phyloP scores from a whole-genome alignment of 2,329 filamentous ascomycete species.

The Paracoccidioides lutzii region DNA sequence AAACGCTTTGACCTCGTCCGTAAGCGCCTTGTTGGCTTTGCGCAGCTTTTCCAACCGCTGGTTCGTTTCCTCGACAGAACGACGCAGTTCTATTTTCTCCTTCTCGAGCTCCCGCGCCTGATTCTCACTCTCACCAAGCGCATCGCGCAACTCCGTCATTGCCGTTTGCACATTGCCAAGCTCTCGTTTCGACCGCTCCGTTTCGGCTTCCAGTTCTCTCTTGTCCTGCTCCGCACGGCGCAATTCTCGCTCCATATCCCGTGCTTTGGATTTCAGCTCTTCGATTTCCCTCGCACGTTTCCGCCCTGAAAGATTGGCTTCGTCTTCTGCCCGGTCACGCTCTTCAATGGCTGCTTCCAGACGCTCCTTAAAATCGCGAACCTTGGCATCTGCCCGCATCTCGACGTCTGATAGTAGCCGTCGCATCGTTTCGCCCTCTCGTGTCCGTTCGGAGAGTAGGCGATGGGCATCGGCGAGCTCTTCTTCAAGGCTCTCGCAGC shows the following conservation, averaged over 20 bases:
- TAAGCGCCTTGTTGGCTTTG: conserved; percentile 50
- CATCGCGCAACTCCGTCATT: conserved; percentile 63
- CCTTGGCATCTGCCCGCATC: conserved; percentile 62
- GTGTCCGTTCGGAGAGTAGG: conserved; percentile 71
- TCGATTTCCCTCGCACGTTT: conserved; percentile 72
- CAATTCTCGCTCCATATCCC: conserved; percentile 68
- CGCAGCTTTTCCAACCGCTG: conserved; percentile 65
- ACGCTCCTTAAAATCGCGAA: conserved; percentile 76
- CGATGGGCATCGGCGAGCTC: conserved; percentile 81
- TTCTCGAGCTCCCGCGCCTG: conserved; percentile 73
- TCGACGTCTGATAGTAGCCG: conserved; percentile 77
- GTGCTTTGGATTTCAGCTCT: conserved; percentile 64
- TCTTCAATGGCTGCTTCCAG: conserved; percentile 91
- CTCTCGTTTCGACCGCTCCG: conserved; percentile 58
- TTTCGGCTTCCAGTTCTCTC: conserved; percentile 62
- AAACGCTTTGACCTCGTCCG: conserved; percentile 42
- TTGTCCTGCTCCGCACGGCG: conserved; percentile 60
- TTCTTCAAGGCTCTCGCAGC: conserved; percentile 78
- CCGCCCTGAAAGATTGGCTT: conserved; percentile 64
- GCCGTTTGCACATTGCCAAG: conserved; percentile 61
- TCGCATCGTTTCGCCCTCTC: conserved; percentile 92
- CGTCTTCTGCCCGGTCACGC: conserved; percentile 81
- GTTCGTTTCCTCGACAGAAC: conserved; percentile 64
- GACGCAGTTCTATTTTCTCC: conserved; percentile 62
- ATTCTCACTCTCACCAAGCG: conserved; percentile 76